These are phyloP conservation scores for Blumeriella jaapii DNA, from an alignment of 2,329 filamentous ascomycete genomes.

Conservation along the genomic window DNA sequence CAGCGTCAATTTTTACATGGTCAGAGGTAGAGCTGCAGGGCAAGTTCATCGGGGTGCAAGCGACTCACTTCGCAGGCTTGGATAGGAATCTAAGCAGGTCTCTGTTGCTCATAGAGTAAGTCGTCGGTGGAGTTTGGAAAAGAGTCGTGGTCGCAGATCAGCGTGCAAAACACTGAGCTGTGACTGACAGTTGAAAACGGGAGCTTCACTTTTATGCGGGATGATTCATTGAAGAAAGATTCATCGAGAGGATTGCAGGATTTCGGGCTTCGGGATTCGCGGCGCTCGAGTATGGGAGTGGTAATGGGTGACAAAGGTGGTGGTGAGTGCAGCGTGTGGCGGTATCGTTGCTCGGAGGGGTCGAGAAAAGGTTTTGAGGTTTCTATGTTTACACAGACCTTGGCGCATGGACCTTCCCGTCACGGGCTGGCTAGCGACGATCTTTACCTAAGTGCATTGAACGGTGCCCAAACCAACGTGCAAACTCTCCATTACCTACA, in stretches of 20 bases:
- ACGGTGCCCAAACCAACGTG: no score
- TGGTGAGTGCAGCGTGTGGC: no score
- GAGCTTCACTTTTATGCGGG: conserved; percentile 6
- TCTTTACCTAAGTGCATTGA: no score
- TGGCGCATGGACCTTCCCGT: no score
- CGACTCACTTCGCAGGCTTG: conserved; percentile 79
- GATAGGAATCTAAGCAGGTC: conserved; percentile 88
- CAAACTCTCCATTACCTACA: no score
- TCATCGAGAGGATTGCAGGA: conserved; percentile 3
- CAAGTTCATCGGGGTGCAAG: conserved; percentile 11
- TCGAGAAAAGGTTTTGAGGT: no score
- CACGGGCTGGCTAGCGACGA: no score
- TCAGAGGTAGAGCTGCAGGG: conserved; percentile 1
- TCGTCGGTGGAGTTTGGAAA: conserved; percentile 4
- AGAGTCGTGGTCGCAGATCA: conserved; percentile 14
- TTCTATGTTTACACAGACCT: no score
- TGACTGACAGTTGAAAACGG: conserved; percentile 13
- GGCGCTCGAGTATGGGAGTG: no score
- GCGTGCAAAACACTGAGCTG: conserved; percentile 15
- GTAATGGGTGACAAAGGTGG: no score
- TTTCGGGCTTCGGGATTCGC: no score
- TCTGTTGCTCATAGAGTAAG: conserved; percentile 82
- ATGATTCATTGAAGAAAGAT: conserved; percentile 7
- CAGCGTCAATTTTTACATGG: neutral
- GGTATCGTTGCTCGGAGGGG: no score